Evolutionary conservation across 148 eudicot genomes (phyloP).

Genomic region (Silene uniflora): DNA sequence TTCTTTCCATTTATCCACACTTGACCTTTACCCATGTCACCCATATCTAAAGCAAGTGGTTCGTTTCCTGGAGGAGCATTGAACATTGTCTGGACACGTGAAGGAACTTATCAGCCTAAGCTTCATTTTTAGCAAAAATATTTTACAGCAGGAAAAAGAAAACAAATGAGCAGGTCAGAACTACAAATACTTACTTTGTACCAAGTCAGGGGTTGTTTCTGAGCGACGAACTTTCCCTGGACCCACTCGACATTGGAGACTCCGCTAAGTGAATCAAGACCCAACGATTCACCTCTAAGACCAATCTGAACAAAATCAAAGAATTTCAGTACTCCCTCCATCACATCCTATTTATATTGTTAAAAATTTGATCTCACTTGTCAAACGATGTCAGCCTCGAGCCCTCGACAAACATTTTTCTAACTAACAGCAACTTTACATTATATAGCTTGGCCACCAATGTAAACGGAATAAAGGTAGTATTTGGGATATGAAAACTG

Average conservation of each 20-base stretch:
- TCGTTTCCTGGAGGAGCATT: slow-evolving; percentile 64
- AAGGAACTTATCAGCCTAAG: neutral
- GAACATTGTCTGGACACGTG: slow-evolving; percentile 43
- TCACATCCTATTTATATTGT: too few relatives aligned
- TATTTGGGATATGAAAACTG: neutral
- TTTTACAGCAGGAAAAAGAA: neutral
- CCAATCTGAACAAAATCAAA: slow-evolving; percentile 53
- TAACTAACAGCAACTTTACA: neutral
- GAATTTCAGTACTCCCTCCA: neutral
- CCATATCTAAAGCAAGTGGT: slow-evolving; percentile 78
- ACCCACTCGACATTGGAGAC: slow-evolving; percentile 79
- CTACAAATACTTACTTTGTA: slow-evolving; percentile 49
- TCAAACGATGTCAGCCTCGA: neutral
- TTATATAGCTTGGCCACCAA: too few relatives aligned
- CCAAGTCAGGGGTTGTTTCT: slow-evolving; percentile 74
- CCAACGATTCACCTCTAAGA: slow-evolving; percentile 76
- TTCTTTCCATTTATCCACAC: slow-evolving; percentile 80
- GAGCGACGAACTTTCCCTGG: slow-evolving; percentile 42
- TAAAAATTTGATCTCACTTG: too few relatives aligned
- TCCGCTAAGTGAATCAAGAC: slow-evolving; percentile 73
- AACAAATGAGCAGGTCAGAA: neutral
- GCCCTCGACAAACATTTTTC: neutral
- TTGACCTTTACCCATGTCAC: slow-evolving; percentile 83
- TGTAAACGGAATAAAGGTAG: too few relatives aligned
- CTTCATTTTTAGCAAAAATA: neutral